A percentile compares a stretch with the other conserved stretches of the same genome.
Conservation (phyloP, 257 asterid genomes). For the Salvia miltiorrhiza region DNA sequence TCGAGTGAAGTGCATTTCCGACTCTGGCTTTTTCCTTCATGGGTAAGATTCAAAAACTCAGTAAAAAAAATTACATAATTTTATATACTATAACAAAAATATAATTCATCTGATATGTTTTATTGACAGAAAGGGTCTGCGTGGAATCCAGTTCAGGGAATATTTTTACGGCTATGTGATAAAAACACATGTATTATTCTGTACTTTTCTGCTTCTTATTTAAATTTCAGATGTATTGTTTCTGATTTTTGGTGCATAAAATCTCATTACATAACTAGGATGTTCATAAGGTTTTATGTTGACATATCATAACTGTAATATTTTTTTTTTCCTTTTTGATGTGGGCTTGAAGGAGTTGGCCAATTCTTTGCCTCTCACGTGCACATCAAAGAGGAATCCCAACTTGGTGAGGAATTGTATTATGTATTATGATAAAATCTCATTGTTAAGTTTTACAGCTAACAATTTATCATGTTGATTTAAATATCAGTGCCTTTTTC, state of each 20-base stretch:
- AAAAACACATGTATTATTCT: slow-evolving; percentile 14
- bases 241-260: not conserved
- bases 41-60: not conserved
- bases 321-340: not conserved
- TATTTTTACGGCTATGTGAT: not conserved
- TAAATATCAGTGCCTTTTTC: slow-evolving; percentile 25
- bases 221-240: not conserved
- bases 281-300: no score
- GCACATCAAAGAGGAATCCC: slow-evolving; percentile 24
- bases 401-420: slow-evolving; percentile 15
- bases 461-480: not conserved
- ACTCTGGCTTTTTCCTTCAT: slow-evolving; percentile 1
- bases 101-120: not conserved
- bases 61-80: not conserved
- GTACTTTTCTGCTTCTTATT: not conserved
- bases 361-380: slow-evolving; percentile 19
- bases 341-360: slow-evolving; percentile 16
- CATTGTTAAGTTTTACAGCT: not conserved
- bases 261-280: not conserved
- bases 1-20: slow-evolving; percentile 28
- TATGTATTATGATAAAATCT: not conserved
- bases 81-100: not conserved
- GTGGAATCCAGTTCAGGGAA: not conserved
- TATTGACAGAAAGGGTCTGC: not conserved
- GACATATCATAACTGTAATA: not conserved